These are phyloP conservation scores for Cymodocea nodosa DNA, from an alignment of 116 monocot species.

Conservation along the genomic window DNA sequence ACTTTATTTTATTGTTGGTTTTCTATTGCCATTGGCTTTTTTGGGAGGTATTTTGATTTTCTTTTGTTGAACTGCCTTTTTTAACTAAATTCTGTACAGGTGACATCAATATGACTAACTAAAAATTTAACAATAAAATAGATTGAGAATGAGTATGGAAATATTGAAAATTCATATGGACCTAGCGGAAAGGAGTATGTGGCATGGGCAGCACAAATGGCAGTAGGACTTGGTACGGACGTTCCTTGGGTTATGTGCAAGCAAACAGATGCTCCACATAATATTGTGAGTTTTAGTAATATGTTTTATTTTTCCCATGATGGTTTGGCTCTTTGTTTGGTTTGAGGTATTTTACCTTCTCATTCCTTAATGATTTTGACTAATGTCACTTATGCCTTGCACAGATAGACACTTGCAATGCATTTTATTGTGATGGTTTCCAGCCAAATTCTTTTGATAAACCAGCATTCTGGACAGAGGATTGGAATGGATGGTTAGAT, in stretches of 20 bases:
- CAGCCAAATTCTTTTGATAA: constrained; percentile 77
- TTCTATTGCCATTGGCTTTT: too few relatives aligned
- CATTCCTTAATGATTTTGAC: not conserved
- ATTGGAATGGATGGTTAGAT: constrained; percentile 96
- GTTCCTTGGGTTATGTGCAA: constrained; percentile 98
- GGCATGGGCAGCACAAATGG: constrained; percentile 88
- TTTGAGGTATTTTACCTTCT: not conserved
- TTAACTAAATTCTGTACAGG: not conserved
- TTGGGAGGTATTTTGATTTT: too few relatives aligned
- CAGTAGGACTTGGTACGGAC: constrained; percentile 54
- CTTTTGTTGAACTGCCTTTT: too few relatives aligned
- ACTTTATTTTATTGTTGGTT: too few relatives aligned
- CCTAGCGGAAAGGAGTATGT: constrained; percentile 65
- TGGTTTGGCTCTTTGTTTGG: not conserved
- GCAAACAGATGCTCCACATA: constrained; percentile 90
- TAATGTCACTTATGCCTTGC: constrained; percentile 3
- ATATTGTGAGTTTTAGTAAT: constrained; percentile 31
- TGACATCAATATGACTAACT: not conserved
- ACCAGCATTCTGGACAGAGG: constrained; percentile 87
- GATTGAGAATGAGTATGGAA: constrained; percentile 99
- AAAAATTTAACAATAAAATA: constrained; percentile 19
- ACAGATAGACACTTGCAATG: constrained; percentile 94
- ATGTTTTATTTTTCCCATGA: not conserved
- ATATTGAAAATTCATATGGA: constrained; percentile 73
- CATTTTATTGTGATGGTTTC: constrained; percentile 89